Evolutionary conservation across 1,284 basidiomycete genomes (phyloP), one percentile per base, ranked within the genome.

Genomic region (Chalciporus sp.): DNA sequence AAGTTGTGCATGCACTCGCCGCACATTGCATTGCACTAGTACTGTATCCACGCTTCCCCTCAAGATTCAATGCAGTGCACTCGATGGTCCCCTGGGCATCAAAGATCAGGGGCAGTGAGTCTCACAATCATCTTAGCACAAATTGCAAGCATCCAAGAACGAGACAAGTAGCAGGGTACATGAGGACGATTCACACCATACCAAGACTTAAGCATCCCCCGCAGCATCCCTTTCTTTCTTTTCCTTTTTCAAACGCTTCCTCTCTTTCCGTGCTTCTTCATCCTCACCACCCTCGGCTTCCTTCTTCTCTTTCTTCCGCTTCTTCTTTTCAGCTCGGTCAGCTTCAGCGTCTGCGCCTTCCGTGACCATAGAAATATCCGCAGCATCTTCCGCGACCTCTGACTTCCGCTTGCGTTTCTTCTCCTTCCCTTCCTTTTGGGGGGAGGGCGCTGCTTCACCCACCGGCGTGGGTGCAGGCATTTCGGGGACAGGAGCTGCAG

Each of bases 391-490:
- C 12, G 73, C 66, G 26, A 70, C 77, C 67, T 90, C 87, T 12
- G 85, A 85, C 66, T 88, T 86, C 37, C 84, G 81, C 67, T 88
- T 90, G 44, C 86, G 79, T 65, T 90, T 90, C 72, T 89, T 91
- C 67, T 88, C 85, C 67, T 87, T 84, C 57, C 81, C 76, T 66
- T 81, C 73, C 57, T 73, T 70, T 64, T 76, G 76, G 5, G 73
- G 61, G 27, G 81, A 74, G 20, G 37, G 31, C 61, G 78, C 80
- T 53, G 76, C 61, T 49, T 74, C 74, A 16, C 65, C 68, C 20
- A 56, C 63, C 6, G 62, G 52, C 29, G 64, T 49, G 9, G 59
- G 52, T 37, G 56, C 60, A 8, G 64, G 59, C 52, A 66, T 61
- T 17, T 69, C 57, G 2, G 58, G 61, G 9, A 58, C 56, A 9